Base-by-base conservation (phyloP, 768 basidiomycete genomes). In the Suillus plorans region DNA sequence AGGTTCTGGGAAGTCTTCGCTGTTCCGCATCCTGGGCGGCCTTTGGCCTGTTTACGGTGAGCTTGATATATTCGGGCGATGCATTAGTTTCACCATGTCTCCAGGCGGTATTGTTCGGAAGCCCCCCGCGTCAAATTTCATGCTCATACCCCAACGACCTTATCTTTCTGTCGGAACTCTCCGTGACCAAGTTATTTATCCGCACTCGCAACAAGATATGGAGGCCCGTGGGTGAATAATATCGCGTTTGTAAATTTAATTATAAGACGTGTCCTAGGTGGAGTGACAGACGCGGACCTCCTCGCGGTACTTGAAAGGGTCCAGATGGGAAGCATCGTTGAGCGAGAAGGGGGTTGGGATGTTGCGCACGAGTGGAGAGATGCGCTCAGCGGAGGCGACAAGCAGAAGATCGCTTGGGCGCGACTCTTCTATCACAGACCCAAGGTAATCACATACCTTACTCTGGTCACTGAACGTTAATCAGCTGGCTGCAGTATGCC, bases 351-450 rank as follows among this genome's bases (percentile, higher is more conserved):
- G n/a, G 97, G 97, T 14, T 98, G 95, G 95, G 91, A 92, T 70
- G 81, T 83, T 9, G 82, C 85, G n/a, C 84, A 89, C 57, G 97
- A 98, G 72, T 99, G 97, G 97, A 85, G 94, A 67, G 95, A 97
- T 74, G 86, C 92, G 3, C 78, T 99, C 41, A 95, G 92, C 72
- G 96, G 97, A 1, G 96, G 96, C 22, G 97, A 97, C 76, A 94
- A 99, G 76, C 96, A 99, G 78, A 89, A 96, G 79, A 91, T 99
- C 64, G 97, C 97, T 0, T 98, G 97, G 95, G 97, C 95, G 14
- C 81, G 97, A 69, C 76, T 99, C 69, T 99, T 98, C 74, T 99
- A 99, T 75, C 97, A 99, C 73, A 81, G 84, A 64, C 97, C 97
- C 12, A 96, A 94, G 84, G 94, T 89, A 67, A 68, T 82, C 72